Base-by-base conservation (phyloP, 371 early-diverging fungal species). In the Syncephalastrum monosporum region DNA sequence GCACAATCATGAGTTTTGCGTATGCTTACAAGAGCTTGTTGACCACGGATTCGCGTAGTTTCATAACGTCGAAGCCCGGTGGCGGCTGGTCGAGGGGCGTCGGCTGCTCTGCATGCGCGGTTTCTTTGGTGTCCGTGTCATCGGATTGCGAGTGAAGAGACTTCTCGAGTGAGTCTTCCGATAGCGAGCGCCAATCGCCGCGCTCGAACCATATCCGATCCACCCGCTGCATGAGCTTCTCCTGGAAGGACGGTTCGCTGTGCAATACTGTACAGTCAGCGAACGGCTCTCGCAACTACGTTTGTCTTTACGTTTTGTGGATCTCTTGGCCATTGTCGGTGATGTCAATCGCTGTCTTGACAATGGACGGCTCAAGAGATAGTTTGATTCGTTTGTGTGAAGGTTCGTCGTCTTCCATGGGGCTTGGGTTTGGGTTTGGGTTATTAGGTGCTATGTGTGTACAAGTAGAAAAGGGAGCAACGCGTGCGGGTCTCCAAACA, bases 241-340 rank as follows among this genome's bases (percentile, higher is more conserved):
- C 82, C 1, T 72, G 63, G n/a, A 79, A 68, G n/a, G 75, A 67
- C 6, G 69, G 68, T 55, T 85, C 83, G 55, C 85, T 83, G 60
- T 15, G n/a, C 21, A 21, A 21, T 21, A 2, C 21, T 21, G 45
- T 29, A 38, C 15, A 50, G 17, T 15, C 13, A 25, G 17, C 7
- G 33, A 55, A 45, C n/a, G 16, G 23, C 2, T n/a, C 25, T 12
- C 25, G 42, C 17, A 53, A 42, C 38, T 10, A 27, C 14, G 14
- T 33, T 6, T 12, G 10, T 10, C n/a, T 13, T 58, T 82, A 84
- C 85, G 72, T 70, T 58, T 82, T 76, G 41, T 70, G 68, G 54
- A 82, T 77, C 56, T 84, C 82, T 52, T 77, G 72, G 15, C 82
- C 85, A 44, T 70, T 66, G 57, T 84, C 81, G 10, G 72, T 74